These are phyloP conservation scores for Suillus clintonianus DNA, from an alignment of 768 basidiomycete genomes.

Conservation along the genomic window DNA sequence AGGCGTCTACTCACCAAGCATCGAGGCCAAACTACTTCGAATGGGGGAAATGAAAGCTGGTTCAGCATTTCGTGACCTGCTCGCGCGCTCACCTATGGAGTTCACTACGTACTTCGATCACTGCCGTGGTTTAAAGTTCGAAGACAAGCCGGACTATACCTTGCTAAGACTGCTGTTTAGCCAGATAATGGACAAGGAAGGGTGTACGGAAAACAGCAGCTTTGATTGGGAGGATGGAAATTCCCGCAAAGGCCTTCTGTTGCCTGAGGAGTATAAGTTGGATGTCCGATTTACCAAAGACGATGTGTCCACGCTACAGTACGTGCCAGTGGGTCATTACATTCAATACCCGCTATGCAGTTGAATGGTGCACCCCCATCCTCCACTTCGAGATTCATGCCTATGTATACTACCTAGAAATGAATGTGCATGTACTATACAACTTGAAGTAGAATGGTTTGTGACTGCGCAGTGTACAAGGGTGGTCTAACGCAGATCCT, in stretches of 20 bases:
- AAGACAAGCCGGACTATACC: conserved; percentile 20
- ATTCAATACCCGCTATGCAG: not conserved
- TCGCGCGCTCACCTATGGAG: conserved; percentile 3
- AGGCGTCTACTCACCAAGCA: conserved; percentile 10
- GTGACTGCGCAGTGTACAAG: too few relatives aligned
- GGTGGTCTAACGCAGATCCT: too few relatives aligned
- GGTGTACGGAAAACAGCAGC: not conserved
- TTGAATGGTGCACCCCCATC: not conserved
- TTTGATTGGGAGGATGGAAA: conserved; percentile 6
- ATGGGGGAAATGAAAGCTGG: conserved; percentile 19
- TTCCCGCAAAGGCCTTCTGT: not conserved
- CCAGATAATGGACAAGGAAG: not conserved
- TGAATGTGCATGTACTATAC: too few relatives aligned
- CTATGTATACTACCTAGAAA: too few relatives aligned
- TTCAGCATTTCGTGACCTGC: not conserved
- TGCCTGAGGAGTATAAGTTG: not conserved
- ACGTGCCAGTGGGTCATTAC: not conserved
- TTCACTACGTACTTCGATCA: conserved; percentile 17
- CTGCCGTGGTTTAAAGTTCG: conserved; percentile 18
- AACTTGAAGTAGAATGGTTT: too few relatives aligned
- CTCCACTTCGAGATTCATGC: too few relatives aligned
- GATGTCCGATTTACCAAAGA: not conserved
- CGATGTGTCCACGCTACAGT: not conserved
- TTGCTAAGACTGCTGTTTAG: conserved; percentile 15
- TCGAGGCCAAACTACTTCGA: conserved; percentile 3